Evolutionary conservation across 768 basidiomycete species (phyloP).

Genomic region (Russula sp.): DNA sequence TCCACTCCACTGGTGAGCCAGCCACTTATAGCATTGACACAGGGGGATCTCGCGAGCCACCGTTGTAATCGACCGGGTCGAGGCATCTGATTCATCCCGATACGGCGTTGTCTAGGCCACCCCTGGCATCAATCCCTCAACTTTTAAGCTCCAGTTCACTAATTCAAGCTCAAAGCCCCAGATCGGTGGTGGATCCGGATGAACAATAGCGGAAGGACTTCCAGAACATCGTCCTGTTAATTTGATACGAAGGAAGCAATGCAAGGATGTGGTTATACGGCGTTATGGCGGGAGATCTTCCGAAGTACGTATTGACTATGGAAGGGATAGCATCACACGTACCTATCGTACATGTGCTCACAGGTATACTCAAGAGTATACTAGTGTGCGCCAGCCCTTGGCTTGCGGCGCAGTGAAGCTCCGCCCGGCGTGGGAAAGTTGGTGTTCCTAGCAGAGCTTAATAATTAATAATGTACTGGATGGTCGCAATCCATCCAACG

Average conservation of each 20-base stretch:
- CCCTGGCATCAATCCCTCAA: constrained; percentile 5
- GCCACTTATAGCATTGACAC: neutral
- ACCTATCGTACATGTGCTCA: neutral
- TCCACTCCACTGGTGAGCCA: neutral
- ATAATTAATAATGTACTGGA: neutral
- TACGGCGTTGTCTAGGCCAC: constrained; percentile 11
- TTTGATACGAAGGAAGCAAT: neutral
- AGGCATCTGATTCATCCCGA: constrained; percentile 11
- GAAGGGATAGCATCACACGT: neutral
- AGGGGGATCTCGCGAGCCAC: neutral
- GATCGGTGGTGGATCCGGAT: constrained; percentile 4
- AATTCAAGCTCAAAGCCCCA: neutral
- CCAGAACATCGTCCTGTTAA: neutral
- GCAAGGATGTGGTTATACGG: neutral
- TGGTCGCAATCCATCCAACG: neutral
- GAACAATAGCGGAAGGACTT: neutral
- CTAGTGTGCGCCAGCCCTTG: neutral
- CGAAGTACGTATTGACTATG: neutral
- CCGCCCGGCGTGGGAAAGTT: constrained; percentile 12
- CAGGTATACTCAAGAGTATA: neutral
- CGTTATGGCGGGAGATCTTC: constrained; percentile 1
- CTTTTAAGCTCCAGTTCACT: neutral
- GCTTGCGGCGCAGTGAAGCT: neutral
- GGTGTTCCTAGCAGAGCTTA: neutral
- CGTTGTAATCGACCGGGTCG: constrained; percentile 2